Evolutionary conservation across 176 grass and related monocot genomes (phyloP).

Genomic region (Tillandsia fasciculata): DNA sequence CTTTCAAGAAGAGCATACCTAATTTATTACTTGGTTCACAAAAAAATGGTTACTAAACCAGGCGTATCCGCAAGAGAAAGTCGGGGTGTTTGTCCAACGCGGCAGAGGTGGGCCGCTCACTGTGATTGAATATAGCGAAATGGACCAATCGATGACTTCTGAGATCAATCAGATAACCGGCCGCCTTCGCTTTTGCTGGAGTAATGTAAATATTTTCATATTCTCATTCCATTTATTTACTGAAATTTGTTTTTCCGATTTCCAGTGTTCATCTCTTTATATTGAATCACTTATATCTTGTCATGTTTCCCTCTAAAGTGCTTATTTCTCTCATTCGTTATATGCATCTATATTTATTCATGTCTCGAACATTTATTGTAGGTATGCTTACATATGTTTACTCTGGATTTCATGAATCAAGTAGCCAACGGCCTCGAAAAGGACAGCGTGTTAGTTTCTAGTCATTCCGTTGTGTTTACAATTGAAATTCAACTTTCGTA

Average conservation of each 20-base stretch:
- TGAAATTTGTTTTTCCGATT: background rate
- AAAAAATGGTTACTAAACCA: conserved; percentile 25
- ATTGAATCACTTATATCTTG: background rate
- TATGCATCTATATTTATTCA: background rate
- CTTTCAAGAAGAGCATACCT: background rate
- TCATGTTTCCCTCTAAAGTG: background rate
- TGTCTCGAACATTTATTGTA: conserved; percentile 25
- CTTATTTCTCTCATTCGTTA: background rate
- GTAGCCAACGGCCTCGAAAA: conserved; percentile 81
- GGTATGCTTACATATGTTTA: conserved; percentile 91
- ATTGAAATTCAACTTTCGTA: no score
- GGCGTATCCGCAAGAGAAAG: conserved; percentile 98
- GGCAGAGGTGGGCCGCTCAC: conserved; percentile 78
- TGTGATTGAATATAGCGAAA: conserved; percentile 91
- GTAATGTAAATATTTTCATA: conserved; percentile 64
- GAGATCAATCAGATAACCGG: conserved; percentile 97
- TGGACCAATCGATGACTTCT: conserved; percentile 79
- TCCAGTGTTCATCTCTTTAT: conserved; percentile 2
- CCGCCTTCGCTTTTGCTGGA: conserved; percentile 94
- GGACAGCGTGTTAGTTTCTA: conserved; percentile 68
- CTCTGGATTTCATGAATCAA: conserved; percentile 87
- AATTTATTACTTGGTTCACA: background rate
- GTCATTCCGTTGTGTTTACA: background rate
- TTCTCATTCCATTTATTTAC: background rate
- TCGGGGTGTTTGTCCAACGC: conserved; percentile 95